These are phyloP conservation scores for Juncus effusus DNA, from an alignment of 176 grass and related monocot genomes.

Conservation along the genomic window DNA sequence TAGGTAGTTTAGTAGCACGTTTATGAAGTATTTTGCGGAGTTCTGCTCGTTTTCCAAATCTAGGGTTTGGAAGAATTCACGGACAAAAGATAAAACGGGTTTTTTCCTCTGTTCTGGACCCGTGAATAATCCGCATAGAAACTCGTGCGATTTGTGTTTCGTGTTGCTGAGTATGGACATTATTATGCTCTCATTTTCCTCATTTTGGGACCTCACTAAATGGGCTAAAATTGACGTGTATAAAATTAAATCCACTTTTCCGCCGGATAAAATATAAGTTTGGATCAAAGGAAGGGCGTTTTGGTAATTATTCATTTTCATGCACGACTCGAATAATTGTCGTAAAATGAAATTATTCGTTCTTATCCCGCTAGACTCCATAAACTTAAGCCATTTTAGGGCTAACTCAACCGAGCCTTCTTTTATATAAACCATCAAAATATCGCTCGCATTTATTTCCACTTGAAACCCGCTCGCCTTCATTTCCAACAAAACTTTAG, in stretches of 20 bases:
- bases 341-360: slow-evolving; percentile 97
- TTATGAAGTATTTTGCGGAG: slow-evolving; percentile 71
- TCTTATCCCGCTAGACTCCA: slow-evolving; percentile 79
- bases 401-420: slow-evolving; percentile 76
- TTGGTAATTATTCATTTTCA: slow-evolving; percentile 80
- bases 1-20: slow-evolving; percentile 88
- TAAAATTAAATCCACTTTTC: slow-evolving; percentile 84
- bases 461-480: slow-evolving; percentile 78
- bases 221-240: slow-evolving; percentile 86
- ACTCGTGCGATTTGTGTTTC: slow-evolving; percentile 82
- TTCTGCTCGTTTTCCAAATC: slow-evolving; percentile 79
- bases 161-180: slow-evolving; percentile 78
- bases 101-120: slow-evolving; percentile 90
- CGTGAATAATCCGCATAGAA: slow-evolving; percentile 75
- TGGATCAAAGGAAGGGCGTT: slow-evolving; percentile 65
- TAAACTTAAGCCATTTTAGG: slow-evolving; percentile 79
- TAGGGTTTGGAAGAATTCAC: slow-evolving; percentile 86
- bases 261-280: slow-evolving; percentile 56
- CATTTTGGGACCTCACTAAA: slow-evolving; percentile 70
- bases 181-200: slow-evolving; percentile 63
- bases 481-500: slow-evolving; percentile 89
- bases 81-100: slow-evolving; percentile 71
- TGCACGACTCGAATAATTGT: slow-evolving; percentile 93
- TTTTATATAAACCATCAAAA: slow-evolving; percentile 97
- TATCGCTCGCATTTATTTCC: slow-evolving; percentile 72